Evolutionary conservation across 2,329 filamentous ascomycete genomes (phyloP), one percentile per base, ranked within the genome.

Genomic region (Fusarium aywerte): DNA sequence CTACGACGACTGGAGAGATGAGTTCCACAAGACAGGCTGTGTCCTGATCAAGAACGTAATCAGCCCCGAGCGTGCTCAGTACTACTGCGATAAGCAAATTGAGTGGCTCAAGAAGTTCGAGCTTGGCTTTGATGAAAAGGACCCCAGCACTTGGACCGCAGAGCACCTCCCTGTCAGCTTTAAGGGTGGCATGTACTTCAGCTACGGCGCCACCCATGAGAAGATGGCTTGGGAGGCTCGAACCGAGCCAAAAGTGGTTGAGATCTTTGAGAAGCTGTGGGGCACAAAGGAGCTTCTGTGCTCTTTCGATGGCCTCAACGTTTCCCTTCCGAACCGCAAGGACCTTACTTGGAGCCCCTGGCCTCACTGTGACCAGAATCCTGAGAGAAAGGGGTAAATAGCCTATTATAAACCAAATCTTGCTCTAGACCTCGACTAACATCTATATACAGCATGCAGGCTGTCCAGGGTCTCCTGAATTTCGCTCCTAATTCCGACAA

Each of bases 211-310:
- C 4, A 73, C 78, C 3, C 83, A 85, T 62, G 83, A 84, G 61
- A 76, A 80, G 60, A 85, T 84, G 64, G 79, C 80, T 5, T 84
- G 82, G 82, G 76, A 76, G 10, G 75, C 83, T n/a, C 79, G 81
- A n/a, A 74, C 76, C 4, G 82, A 84, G 72, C 80, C 80, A 11
- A 82, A 80, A 3, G 80, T 84, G 0, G 74, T 84, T 15, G 74
- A 72, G 3, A 76, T 81, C 2, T 84, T 85, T 49, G 81, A 80
- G 64, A 80, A 80, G 70, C 76, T 84, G 6, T 83, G 80, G 56
- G 76, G 76, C 16, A 81, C 80, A 3, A 69, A 80, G 45, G 81
- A 84, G 45, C 70, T 84, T 21, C 77, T 84, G 23, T 82, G 83
- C 2, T 84, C 82, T 0, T 85, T 83, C 61, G 83, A 71, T 3